Conservation (phyloP, 2,329 filamentous ascomycete genomes). For the Aspergillus flavus region DNA sequence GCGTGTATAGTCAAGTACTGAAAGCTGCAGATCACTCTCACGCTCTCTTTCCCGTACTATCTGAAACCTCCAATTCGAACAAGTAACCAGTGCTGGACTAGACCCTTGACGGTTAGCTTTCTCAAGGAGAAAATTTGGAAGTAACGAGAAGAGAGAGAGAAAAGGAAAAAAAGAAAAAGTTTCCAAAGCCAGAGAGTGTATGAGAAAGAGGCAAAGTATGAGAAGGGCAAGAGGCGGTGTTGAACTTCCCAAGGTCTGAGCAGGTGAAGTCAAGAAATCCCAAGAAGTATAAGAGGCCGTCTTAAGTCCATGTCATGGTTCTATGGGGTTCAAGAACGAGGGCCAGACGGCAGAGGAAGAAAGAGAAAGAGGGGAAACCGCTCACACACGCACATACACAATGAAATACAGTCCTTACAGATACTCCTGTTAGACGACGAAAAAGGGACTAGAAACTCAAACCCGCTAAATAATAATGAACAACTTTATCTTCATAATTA, state of each 20-base stretch:
- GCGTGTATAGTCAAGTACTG: neutral
- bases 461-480: neutral
- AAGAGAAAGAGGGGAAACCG: neutral
- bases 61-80: no score
- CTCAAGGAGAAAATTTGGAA: neutral
- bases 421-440: neutral
- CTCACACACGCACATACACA: neutral
- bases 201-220: neutral
- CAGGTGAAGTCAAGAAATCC: neutral
- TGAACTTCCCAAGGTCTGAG: slow-evolving; percentile 1
- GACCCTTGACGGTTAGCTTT: neutral
- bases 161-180: neutral
- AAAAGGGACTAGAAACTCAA: neutral
- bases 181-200: neutral
- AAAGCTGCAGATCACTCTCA: neutral
- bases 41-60: no score
- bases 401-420: neutral
- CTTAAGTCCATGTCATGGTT: neutral
- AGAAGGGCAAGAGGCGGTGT: slow-evolving; percentile 10
- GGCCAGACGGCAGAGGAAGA: neutral
- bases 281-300: neutral
- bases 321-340: neutral
- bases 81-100: neutral
- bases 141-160: neutral
- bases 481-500: no score